Conservation (phyloP, 768 basidiomycete species). For the Chalciporus piperatus region DNA sequence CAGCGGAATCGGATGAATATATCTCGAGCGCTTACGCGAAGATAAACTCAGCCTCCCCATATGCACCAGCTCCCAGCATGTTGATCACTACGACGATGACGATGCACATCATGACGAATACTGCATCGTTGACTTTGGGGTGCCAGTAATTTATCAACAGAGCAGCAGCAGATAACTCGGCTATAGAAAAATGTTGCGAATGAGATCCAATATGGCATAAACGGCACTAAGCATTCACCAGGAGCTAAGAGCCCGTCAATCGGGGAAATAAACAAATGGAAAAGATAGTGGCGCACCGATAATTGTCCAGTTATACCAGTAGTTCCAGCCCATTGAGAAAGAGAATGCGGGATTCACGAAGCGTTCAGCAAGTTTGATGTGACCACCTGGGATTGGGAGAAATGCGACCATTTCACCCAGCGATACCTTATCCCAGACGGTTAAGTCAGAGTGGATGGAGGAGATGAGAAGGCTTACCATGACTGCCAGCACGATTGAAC, state of each 20-base stretch:
- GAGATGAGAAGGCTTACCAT: slow-evolving; percentile 46
- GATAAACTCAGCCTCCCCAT: slow-evolving; percentile 83
- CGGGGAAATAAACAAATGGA: not conserved
- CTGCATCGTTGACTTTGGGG: slow-evolving; percentile 54
- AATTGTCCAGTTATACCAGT: slow-evolving; percentile 42
- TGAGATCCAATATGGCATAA: not conserved
- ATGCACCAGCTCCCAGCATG: slow-evolving; percentile 70
- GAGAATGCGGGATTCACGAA: slow-evolving; percentile 78
- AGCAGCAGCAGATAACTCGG: slow-evolving; percentile 46
- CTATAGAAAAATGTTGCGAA: slow-evolving; percentile 9
- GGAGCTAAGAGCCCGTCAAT: slow-evolving; percentile 18
- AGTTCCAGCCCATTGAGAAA: slow-evolving; percentile 53
- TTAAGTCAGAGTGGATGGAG: not conserved
- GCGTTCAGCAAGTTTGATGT: slow-evolving; percentile 78
- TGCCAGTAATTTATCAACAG: slow-evolving; percentile 79
- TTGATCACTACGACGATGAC: slow-evolving; percentile 77
- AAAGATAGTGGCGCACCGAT: slow-evolving; percentile 11
- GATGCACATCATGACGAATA: slow-evolving; percentile 78
- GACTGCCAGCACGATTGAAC: slow-evolving; percentile 65
- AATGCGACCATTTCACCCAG: slow-evolving; percentile 63
- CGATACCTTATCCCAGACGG: slow-evolving; percentile 43
- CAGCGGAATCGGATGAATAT: not conserved
- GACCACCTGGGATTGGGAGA: slow-evolving; percentile 76
- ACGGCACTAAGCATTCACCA: slow-evolving; percentile 12
- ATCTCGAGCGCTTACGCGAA: slow-evolving; percentile 54